Percentiles rank a stretch among this genome's conserved stretches.
Evolutionary conservation across 352 stramenopile genomes (phyloP).

Genomic region (Globisporangium lucens): DNA sequence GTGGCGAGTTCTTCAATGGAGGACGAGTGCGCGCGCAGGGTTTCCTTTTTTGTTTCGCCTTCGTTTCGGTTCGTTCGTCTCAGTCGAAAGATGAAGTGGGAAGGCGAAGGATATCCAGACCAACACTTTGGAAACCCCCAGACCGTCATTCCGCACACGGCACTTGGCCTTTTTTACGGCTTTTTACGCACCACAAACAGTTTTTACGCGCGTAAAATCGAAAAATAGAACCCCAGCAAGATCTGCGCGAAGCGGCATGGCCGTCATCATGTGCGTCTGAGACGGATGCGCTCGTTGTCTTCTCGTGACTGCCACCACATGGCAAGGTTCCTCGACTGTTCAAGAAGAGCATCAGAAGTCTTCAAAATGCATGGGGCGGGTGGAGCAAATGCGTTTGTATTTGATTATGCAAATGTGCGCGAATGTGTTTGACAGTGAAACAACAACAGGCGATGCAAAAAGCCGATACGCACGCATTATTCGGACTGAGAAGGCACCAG

Average conservation of each 20-base stretch:
- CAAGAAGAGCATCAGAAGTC: not conserved
- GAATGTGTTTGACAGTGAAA: not conserved
- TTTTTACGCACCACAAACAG: not conserved
- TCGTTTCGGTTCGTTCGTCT: slow-evolving; percentile 2
- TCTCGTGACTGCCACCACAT: not conserved
- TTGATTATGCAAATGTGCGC: not conserved
- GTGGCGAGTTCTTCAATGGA: not conserved
- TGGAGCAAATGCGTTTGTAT: too few species aligned
- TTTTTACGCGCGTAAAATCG: slow-evolving; percentile 2
- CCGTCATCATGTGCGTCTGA: not conserved
- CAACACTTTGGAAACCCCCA: not conserved
- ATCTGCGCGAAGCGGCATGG: not conserved
- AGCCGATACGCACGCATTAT: too few species aligned
- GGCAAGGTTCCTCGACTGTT: not conserved
- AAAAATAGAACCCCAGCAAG: not conserved
- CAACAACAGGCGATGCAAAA: not conserved
- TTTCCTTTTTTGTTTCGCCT: not conserved
- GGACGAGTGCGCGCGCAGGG: not conserved
- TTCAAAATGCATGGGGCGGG: not conserved
- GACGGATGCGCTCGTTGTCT: not conserved
- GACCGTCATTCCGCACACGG: not conserved
- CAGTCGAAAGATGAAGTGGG: slow-evolving; percentile 1
- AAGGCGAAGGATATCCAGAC: not conserved
- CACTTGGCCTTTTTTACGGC: not conserved
- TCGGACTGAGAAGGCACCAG: too few species aligned